Percentiles rank a stretch among this genome's conserved stretches.
Evolutionary conservation across 345 rosid genomes (phyloP).

Genomic region (Eucalyptus camaldulensis): DNA sequence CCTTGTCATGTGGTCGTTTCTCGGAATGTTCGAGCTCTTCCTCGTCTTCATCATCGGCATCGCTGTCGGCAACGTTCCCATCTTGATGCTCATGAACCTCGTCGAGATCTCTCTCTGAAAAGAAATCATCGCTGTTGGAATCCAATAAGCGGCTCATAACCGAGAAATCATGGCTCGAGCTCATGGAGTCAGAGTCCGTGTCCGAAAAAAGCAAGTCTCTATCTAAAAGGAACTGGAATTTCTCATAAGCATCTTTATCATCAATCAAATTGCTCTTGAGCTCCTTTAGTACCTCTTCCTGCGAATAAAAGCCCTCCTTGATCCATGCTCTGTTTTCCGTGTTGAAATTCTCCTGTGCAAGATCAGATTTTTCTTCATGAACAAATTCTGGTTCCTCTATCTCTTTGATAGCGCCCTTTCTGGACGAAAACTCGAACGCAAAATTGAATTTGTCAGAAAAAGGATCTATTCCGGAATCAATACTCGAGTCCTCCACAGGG

Average conservation of each 20-base stretch:
- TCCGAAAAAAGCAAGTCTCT: conserved; percentile 22
- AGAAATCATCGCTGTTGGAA: conserved; percentile 35
- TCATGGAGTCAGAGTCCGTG: conserved; percentile 35
- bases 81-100: conserved; percentile 4
- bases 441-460: background rate
- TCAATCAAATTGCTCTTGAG: background rate
- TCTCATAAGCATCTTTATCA: background rate
- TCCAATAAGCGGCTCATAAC: conserved; percentile 19
- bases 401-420: background rate
- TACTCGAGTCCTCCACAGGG: conserved; percentile 14
- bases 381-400: background rate
- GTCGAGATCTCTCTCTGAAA: conserved; percentile 44
- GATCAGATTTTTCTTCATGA: background rate
- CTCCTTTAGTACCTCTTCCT: background rate
- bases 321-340: background rate
- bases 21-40: conserved; percentile 9
- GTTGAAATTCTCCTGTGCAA: background rate
- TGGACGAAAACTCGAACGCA: background rate
- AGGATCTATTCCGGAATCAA: background rate
- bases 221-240: conserved; percentile 24
- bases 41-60: background rate
- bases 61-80: background rate
- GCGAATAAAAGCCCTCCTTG: background rate
- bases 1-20: background rate
- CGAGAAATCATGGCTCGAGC: conserved; percentile 37